Conservation (phyloP, 306 rosid species). For the Quillaja saponaria region DNA sequence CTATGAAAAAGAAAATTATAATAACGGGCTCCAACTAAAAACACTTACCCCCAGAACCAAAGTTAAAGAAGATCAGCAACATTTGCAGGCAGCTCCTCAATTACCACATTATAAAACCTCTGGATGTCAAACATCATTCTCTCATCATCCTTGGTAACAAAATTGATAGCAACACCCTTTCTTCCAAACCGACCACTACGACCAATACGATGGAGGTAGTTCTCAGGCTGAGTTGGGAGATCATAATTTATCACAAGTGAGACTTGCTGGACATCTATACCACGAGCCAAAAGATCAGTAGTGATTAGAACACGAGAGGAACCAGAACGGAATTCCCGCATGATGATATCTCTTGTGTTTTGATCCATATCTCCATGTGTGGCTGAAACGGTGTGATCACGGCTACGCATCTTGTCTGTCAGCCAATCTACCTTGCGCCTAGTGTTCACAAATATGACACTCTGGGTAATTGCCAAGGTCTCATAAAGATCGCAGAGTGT, state of each 20-base stretch:
- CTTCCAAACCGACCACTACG: constrained; percentile 72
- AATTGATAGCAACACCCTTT: constrained; percentile 74
- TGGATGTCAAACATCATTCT: constrained; percentile 65
- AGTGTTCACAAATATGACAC: constrained; percentile 69
- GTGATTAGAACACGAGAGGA: constrained; percentile 73
- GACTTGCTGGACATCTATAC: constrained; percentile 72
- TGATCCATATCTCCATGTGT: constrained; percentile 87
- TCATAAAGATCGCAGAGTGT: constrained; percentile 66
- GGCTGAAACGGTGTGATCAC: constrained; percentile 70
- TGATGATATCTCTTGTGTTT: constrained; percentile 69
- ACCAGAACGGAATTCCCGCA: constrained; percentile 79
- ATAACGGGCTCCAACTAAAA: constrained; percentile 32
- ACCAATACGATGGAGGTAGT: constrained; percentile 70
- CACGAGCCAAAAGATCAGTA: constrained; percentile 71
- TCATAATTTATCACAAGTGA: constrained; percentile 67
- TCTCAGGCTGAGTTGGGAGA: constrained; percentile 75
- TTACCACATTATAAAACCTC: constrained; percentile 59
- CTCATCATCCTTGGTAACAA: constrained; percentile 63
- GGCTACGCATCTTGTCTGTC: constrained; percentile 63
- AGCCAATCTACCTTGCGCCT: constrained; percentile 75
- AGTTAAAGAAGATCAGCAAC: constrained; percentile 69
- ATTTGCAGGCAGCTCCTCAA: constrained; percentile 73
- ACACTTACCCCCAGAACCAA: constrained; percentile 35
- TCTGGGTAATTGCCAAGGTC: constrained; percentile 68
- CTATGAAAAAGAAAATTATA: constrained; percentile 33